Base-by-base conservation (phyloP, 2,329 filamentous ascomycete genomes). In the Aureobasidium sp. region DNA sequence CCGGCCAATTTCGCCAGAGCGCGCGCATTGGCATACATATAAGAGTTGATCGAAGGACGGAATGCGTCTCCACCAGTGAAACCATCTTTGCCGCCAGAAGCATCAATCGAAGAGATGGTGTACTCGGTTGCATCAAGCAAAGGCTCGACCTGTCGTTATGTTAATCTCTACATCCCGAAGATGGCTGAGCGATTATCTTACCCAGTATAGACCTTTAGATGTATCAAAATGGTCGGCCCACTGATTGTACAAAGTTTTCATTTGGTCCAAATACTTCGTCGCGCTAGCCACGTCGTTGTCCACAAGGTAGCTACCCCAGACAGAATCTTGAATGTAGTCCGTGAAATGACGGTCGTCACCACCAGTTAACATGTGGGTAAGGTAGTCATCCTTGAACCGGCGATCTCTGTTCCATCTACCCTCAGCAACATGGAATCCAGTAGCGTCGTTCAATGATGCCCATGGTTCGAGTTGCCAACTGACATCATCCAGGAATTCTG, bases 91-190 rank as follows among this genome's bases (percentile, higher is more conserved):
- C 74, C 75, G n/a, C 71, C 69, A 0, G 69, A 73, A 0, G 76
- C 74, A 61, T 78, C 76, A 59, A 77, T 78, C 47, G 72, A 76
- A 0, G 74, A 72, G 49, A 78, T 77, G 1, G 75, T 78, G 63
- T 78, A 78, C 62, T 78, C 76, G 0, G 76, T 78, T 0, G 76
- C 76, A 65, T 78, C 76, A 0, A 71, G 71, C 1, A 78, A 61
- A 0, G 76, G 76, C 55, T 78, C 75, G 7, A 78, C 71, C 66
- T 71, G 8, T 34, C 4, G 5, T 6, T 11, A 1, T 2, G 3
- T 49, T 25, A 49, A 30, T 1, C 3, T 7, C 6, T 5, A 2
- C 3, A 34, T 49, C 16, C 34, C 34, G 47, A 4, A 14, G 6
- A 34, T 3, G 13, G 13, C 13, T 16, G 8, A 6, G 2, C 3